phyloP scores from a whole-genome alignment of 192 early-diverging fungal genomes.

The Funneliformis geosporum region DNA sequence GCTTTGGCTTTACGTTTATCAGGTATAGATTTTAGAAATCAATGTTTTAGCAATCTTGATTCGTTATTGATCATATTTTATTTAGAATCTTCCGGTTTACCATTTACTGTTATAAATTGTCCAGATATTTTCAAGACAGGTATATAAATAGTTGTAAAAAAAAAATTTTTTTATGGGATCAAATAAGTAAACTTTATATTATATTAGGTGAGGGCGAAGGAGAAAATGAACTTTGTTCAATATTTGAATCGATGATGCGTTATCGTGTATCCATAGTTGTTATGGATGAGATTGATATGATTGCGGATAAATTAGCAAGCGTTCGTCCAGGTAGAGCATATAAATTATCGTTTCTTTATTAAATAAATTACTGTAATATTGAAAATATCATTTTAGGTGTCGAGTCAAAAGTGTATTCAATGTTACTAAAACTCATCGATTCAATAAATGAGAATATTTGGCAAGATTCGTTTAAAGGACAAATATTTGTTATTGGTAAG shows the following conservation, averaged over 20 bases:
- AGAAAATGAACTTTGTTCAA: constrained; percentile 48
- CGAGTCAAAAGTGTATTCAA: constrained; percentile 47
- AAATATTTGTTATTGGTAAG: constrained; percentile 53
- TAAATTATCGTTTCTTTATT: neutral
- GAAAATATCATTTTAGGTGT: constrained; percentile 37
- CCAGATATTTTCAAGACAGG: constrained; percentile 54
- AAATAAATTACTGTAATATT: neutral
- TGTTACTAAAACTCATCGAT: constrained; percentile 45
- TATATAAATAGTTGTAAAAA: constrained; percentile 14
- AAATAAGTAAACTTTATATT: neutral
- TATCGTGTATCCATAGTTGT: constrained; percentile 50
- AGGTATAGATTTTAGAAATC: constrained; percentile 18
- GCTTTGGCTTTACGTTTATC: constrained; percentile 46
- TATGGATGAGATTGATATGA: constrained; percentile 59
- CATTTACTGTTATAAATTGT: constrained; percentile 49
- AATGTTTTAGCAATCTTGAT: too few relatives aligned
- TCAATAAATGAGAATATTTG: constrained; percentile 36
- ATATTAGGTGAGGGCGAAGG: constrained; percentile 55
- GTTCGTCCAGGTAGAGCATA: constrained; percentile 36
- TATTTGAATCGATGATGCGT: constrained; percentile 39
- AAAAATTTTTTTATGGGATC: neutral
- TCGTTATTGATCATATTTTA: neutral
- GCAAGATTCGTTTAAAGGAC: constrained; percentile 7
- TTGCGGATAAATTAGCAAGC: constrained; percentile 37
- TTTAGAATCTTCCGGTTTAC: constrained; percentile 43